Evolutionary conservation across 768 basidiomycete genomes (phyloP), one percentile per base, ranked within the genome.

Genomic region (Pholiota microspora): DNA sequence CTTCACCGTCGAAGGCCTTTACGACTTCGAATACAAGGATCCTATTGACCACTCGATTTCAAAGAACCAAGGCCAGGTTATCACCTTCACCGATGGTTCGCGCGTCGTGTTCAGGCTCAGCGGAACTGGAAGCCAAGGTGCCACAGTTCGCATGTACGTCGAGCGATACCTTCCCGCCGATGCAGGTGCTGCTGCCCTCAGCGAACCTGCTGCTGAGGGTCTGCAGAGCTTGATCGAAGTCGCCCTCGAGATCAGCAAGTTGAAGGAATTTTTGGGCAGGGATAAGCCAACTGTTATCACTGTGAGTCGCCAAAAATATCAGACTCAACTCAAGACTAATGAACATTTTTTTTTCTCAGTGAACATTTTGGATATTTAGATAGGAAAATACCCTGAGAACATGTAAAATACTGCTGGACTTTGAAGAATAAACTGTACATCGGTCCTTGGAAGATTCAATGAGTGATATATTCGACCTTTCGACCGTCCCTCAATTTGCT

Each of bases 271-370:
- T 76, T 79, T 96, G 61, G 86, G 88, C 25, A 76, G 92, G 62
- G 89, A 96, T 49, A 78, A 93, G 77, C 97, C 97, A 35, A 96
- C 94, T 47, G 97, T 99, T 59, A 98, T 99, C 69, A 99, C 96
- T 52, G 89, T 90, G 65, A 75, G 85, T 51, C n/a, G n/a, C n/a
- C n/a, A 2, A 18, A 2, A 31, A 16, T 9, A 25, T 27, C 36
- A 2, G 13, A 15, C 2, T 13, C 36, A 34, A 12, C 15, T 9
- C 6, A n/a, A 24, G 4, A 6, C n/a, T 47, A 31, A 18, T 4
- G 29, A 44, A 24, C 15, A 8, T 8, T 32, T 23, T 49, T 7
- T 32, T 29, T 57, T n/a, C n/a, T 24, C 45, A 51, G 46, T 51
- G 45, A 77, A 52, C 13, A n/a, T 21, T 23, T 16, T 9, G 7